Conservation (phyloP, 2,329 filamentous ascomycete species). For the Xylaria sp. region DNA sequence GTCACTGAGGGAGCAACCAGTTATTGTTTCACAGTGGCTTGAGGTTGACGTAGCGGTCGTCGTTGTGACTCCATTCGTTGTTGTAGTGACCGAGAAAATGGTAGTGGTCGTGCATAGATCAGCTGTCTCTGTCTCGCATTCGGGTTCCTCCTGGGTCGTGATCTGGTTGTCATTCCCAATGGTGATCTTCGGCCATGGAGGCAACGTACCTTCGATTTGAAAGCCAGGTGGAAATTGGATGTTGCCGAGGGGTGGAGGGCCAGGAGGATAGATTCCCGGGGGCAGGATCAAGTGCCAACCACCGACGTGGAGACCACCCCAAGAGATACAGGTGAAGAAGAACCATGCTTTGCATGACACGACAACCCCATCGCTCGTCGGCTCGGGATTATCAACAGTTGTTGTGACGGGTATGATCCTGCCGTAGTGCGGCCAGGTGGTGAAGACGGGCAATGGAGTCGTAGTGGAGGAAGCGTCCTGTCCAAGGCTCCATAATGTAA, state of each 20-base stretch:
- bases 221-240: not conserved
- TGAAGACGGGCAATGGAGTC: conserved; percentile 9
- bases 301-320: not conserved
- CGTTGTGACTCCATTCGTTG: not conserved
- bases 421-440: conserved; percentile 26
- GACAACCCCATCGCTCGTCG: conserved; percentile 1
- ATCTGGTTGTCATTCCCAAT: not conserved
- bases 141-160: not conserved
- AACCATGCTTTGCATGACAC: conserved; percentile 22
- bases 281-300: conserved; percentile 2
- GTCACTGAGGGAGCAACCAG: not conserved
- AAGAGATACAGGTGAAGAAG: conserved; percentile 19
- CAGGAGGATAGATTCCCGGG: not conserved
- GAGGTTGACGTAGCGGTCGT: not conserved
- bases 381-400: conserved; percentile 22
- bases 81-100: not conserved
- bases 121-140: not conserved
- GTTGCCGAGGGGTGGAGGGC: not conserved
- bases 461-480: not conserved
- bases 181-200: not conserved
- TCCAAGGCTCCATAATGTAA: not conserved
- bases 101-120: not conserved
- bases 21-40: not conserved
- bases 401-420: conserved; percentile 4
- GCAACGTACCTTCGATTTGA: not conserved